Evolutionary conservation across 352 stramenopile genomes (phyloP).

Genomic region (Plasmopara viticola): DNA sequence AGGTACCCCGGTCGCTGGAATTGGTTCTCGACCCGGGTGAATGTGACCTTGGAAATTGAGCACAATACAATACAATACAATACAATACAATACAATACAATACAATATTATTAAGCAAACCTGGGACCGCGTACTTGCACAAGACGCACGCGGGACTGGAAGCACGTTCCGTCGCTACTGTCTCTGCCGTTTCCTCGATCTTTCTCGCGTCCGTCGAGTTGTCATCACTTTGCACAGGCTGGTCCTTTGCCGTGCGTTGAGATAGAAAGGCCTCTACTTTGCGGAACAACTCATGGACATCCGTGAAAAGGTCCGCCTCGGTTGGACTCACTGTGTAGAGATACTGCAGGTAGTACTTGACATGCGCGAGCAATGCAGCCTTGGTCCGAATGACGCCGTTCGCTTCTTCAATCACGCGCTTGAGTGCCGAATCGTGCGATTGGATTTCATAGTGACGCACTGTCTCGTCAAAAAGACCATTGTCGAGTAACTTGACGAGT

Average conservation of each 20-base stretch:
- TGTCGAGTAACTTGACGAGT: conserved; percentile 42
- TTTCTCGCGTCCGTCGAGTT: conserved; percentile 17
- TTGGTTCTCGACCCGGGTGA: conserved; percentile 42
- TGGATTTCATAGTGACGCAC: conserved; percentile 3
- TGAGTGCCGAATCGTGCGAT: conserved; percentile 14
- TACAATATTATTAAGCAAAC: conserved; percentile 12
- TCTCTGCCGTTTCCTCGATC: conserved; percentile 12
- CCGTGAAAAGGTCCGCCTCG: conserved; percentile 54
- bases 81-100: neutral
- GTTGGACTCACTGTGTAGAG: conserved; percentile 64
- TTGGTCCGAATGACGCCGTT: conserved; percentile 46
- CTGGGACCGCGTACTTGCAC: conserved; percentile 76
- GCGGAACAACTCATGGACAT: conserved; percentile 39
- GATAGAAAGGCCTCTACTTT: conserved; percentile 40
- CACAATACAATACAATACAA: neutral
- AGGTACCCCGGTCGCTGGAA: conserved; percentile 9
- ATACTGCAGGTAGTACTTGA: conserved; percentile 75
- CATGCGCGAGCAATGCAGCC: conserved; percentile 42
- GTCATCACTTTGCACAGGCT: neutral
- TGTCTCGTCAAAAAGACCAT: conserved; percentile 51
- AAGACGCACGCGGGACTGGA: conserved; percentile 45
- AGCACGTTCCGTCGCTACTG: conserved; percentile 2
- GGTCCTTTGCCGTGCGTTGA: neutral
- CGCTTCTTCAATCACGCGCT: conserved; percentile 34
- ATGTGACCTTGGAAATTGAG: conserved; percentile 43